phyloP scores from a whole-genome alignment of 306 rosid genomes.

The Cotoneaster glaucophyllus region DNA sequence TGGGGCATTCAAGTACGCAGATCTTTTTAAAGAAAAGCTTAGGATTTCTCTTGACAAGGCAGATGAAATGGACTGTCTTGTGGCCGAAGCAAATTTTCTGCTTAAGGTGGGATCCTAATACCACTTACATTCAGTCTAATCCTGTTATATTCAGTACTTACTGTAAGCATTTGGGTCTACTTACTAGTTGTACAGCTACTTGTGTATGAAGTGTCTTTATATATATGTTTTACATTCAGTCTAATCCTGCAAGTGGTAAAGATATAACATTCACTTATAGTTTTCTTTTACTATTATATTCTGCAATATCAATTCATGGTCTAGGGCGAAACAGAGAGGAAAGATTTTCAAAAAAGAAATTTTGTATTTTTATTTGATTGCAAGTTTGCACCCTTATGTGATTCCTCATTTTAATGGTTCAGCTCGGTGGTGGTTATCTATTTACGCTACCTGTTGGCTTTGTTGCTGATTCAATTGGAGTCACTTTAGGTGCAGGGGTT shows the following conservation, averaged over 20 bases:
- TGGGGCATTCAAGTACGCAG: slow-evolving; percentile 69
- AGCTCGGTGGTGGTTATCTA: slow-evolving; percentile 94
- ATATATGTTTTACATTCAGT: too few species aligned
- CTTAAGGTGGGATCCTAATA: slow-evolving; percentile 63
- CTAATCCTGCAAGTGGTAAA: too few species aligned
- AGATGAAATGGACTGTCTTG: slow-evolving; percentile 98
- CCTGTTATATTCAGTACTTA: too few species aligned
- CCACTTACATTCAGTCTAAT: not conserved
- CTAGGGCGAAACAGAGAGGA: not conserved
- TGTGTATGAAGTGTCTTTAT: too few species aligned
- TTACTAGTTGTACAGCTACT: too few species aligned
- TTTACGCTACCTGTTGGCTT: slow-evolving; percentile 75
- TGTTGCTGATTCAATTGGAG: slow-evolving; percentile 79
- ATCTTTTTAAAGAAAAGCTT: slow-evolving; percentile 72
- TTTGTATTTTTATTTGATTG: too few species aligned
- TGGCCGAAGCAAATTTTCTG: slow-evolving; percentile 89
- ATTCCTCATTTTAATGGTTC: slow-evolving; percentile 20
- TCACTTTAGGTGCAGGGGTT: slow-evolving; percentile 76
- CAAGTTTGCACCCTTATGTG: slow-evolving; percentile 4
- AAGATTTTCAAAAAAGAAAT: not conserved
- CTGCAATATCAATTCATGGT: not conserved
- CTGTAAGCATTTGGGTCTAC: too few species aligned
- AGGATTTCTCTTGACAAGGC: slow-evolving; percentile 75
- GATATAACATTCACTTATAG: not conserved
- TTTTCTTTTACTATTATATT: not conserved